A percentile compares a stretch with the other conserved stretches of the same genome.
These are phyloP conservation scores for Echeveria elegans DNA, from an alignment of 164 flowering plant genomes.

Conservation along the genomic window DNA sequence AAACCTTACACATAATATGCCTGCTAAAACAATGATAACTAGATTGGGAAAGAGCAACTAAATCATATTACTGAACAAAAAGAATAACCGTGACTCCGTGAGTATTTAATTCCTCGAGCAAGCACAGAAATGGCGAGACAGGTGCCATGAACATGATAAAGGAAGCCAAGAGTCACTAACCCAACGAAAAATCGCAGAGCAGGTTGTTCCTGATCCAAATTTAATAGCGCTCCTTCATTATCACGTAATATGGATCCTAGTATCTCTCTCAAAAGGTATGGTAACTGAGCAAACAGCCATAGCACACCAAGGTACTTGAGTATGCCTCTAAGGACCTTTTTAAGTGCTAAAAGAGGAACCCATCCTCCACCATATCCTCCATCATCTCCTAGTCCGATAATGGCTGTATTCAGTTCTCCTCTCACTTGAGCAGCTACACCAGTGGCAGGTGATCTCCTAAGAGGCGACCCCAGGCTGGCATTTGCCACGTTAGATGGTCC, in stretches of 20 bases:
- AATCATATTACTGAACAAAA: neutral
- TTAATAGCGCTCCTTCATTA: conserved; percentile 89
- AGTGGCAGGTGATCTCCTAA: conserved; percentile 65
- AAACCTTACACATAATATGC: neutral
- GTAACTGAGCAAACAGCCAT: conserved; percentile 98
- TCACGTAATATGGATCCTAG: conserved; percentile 87
- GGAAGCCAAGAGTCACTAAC: conserved; percentile 30
- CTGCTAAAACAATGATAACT: neutral
- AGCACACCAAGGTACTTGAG: conserved; percentile 96
- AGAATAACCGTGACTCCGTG: too few relatives aligned
- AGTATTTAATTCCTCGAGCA: neutral
- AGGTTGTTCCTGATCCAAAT: conserved; percentile 98
- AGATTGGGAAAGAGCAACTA: neutral
- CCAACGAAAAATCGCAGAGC: conserved; percentile 99
- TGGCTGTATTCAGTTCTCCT: conserved; percentile 94
- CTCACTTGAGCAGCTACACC: conserved; percentile 84
- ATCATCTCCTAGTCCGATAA: conserved; percentile 99
- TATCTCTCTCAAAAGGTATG: conserved; percentile 84
- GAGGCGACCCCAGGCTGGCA: conserved; percentile 46
- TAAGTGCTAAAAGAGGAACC: conserved; percentile 99
- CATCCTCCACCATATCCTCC: conserved; percentile 99
- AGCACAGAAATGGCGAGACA: neutral
- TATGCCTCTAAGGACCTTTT: conserved; percentile 91
- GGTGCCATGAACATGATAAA: neutral
- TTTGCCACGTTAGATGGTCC: conserved; percentile 46